A percentile compares a stretch with the other conserved stretches of the same genome.
These are phyloP conservation scores for button mushroom (Agaricus bisporus) DNA, from an alignment of 768 basidiomycete genomes.

Conservation along the genomic window DNA sequence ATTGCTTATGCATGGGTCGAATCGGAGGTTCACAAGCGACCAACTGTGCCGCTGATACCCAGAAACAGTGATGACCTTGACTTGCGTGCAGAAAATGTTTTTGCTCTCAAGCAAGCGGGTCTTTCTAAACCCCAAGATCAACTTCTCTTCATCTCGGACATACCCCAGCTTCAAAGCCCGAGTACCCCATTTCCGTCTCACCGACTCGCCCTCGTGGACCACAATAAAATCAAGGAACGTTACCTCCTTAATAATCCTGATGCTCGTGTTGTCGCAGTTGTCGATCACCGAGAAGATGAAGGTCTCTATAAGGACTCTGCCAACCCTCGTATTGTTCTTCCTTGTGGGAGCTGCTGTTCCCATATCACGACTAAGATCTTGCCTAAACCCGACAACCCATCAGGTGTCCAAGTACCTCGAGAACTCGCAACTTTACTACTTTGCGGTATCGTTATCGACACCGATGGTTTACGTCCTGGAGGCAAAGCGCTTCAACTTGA, in stretches of 20 bases:
- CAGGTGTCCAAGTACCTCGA: slow-evolving; percentile 33
- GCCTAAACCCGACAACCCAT: slow-evolving; percentile 16
- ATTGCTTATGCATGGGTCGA: slow-evolving; percentile 80
- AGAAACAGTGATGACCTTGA: slow-evolving; percentile 60
- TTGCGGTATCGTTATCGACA: slow-evolving; percentile 82
- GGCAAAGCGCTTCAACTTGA: slow-evolving; percentile 75
- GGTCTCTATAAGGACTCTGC: slow-evolving; percentile 51
- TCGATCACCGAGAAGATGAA: slow-evolving; percentile 95
- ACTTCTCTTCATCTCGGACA: slow-evolving; percentile 64
- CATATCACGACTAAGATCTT: slow-evolving; percentile 29
- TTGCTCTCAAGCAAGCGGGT: slow-evolving; percentile 61
- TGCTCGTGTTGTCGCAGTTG: slow-evolving; percentile 61
- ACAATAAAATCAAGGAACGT: slow-evolving; percentile 59
- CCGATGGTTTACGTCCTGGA: slow-evolving; percentile 65
- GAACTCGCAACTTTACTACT: slow-evolving; percentile 78
- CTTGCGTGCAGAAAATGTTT: slow-evolving; percentile 83
- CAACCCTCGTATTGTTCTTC: slow-evolving; percentile 59
- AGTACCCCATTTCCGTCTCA: slow-evolving; percentile 39
- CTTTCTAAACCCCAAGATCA: slow-evolving; percentile 43
- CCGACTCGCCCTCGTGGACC: slow-evolving; percentile 82
- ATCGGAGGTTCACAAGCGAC: slow-evolving; percentile 45
- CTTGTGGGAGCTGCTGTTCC: slow-evolving; percentile 78
- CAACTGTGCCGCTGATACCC: slow-evolving; percentile 68
- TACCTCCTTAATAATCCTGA: slow-evolving; percentile 35
- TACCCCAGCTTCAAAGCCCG: slow-evolving; percentile 31